A percentile compares a stretch with the other conserved stretches of the same genome.
Conservation (phyloP, 805 yeast genomes). For the Kazachstania kunashirensis region DNA sequence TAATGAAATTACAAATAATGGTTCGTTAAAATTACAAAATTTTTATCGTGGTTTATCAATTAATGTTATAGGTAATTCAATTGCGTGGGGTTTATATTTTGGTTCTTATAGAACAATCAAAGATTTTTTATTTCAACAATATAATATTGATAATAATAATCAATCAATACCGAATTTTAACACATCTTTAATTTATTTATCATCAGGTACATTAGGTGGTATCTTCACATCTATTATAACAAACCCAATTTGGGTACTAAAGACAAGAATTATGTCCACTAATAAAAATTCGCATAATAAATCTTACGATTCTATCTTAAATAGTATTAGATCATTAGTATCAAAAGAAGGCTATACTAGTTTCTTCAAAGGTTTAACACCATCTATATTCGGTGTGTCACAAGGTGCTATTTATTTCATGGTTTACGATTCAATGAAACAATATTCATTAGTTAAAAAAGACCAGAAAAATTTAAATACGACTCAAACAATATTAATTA, state of each 20-base stretch:
- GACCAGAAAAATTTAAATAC: constrained; percentile 31
- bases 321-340: constrained; percentile 44
- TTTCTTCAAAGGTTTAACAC: constrained; percentile 65
- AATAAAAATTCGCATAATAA: constrained; percentile 10
- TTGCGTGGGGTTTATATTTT: constrained; percentile 87
- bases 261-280: constrained; percentile 72
- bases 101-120: constrained; percentile 61
- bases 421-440: constrained; percentile 70
- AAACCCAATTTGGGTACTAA: constrained; percentile 92
- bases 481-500: constrained; percentile 51
- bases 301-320: constrained; percentile 42
- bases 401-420: constrained; percentile 88
- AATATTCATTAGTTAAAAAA: not conserved
- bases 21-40: not conserved
- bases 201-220: constrained; percentile 64
- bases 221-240: constrained; percentile 63
- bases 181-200: constrained; percentile 37
- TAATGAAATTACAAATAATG: not conserved
- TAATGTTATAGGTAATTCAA: constrained; percentile 71
- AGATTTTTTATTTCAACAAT: too few species aligned
- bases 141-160: not conserved
- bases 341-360: constrained; percentile 48
- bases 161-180: not conserved
- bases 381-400: constrained; percentile 70
- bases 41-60: constrained; percentile 70